These are phyloP conservation scores for Friedmanniomyces simplex DNA, from an alignment of 495 filamentous ascomycete genomes.

Conservation along the genomic window DNA sequence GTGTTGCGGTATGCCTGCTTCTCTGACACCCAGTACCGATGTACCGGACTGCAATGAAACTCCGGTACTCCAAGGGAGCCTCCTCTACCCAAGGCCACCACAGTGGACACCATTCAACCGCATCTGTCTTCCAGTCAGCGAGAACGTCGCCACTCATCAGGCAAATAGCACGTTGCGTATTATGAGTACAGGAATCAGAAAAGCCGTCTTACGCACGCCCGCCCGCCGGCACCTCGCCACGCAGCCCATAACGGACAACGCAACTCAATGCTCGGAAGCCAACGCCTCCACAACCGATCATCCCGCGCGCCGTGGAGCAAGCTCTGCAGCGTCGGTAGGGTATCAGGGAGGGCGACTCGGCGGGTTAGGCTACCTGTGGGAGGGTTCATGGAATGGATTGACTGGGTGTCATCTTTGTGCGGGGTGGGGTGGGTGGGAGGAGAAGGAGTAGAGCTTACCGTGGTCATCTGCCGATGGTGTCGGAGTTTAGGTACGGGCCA, in stretches of 20 bases:
- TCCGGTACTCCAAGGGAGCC: too few species aligned
- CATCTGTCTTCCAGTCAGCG: background rate
- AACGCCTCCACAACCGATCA: constrained; percentile 85
- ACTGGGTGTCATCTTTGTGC: constrained; percentile 82
- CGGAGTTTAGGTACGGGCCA: background rate
- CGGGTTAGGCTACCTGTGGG: constrained; percentile 36
- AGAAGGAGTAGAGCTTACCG: background rate
- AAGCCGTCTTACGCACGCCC: constrained; percentile 56
- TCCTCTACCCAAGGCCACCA: too few species aligned
- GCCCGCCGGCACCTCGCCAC: constrained; percentile 38
- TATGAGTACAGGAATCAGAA: constrained; percentile 36
- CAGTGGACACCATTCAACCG: background rate
- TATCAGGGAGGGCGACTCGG: constrained; percentile 62
- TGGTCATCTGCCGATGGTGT: background rate
- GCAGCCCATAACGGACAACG: constrained; percentile 48
- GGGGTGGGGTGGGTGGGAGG: background rate
- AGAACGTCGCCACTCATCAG: background rate
- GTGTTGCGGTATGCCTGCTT: background rate
- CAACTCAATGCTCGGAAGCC: constrained; percentile 42
- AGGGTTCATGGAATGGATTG: constrained; percentile 95
- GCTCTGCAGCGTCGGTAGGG: constrained; percentile 44
- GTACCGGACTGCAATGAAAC: background rate
- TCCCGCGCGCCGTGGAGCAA: constrained; percentile 36
- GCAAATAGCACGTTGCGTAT: background rate
- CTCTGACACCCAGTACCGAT: background rate